These are phyloP conservation scores for Mallotus nudiflorus DNA, from an alignment of 345 rosid species.

Conservation along the genomic window DNA sequence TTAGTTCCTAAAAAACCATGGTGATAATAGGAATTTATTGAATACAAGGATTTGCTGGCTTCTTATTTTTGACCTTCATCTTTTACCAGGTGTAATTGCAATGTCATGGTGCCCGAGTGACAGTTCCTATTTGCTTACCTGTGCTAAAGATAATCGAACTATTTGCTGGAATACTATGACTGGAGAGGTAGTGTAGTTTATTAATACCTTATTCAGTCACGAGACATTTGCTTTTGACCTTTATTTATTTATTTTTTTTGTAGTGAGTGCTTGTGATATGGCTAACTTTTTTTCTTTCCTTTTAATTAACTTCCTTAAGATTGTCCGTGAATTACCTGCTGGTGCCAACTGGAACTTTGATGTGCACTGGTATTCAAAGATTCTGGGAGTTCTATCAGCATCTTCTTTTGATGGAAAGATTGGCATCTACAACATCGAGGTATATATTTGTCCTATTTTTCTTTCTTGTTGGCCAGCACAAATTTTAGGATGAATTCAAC, in stretches of 20 bases:
- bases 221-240: background rate
- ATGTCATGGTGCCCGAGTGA: conserved; percentile 99
- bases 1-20: background rate
- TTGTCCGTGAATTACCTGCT: conserved; percentile 86
- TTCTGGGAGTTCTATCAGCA: conserved; percentile 95
- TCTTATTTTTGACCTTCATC: background rate
- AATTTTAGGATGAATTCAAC: background rate
- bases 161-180: conserved; percentile 96
- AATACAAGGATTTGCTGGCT: background rate
- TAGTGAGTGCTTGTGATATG: background rate
- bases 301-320: conserved; percentile 51
- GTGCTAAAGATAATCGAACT: conserved; percentile 96
- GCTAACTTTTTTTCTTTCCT: background rate
- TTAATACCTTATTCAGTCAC: background rate
- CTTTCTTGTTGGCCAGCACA: background rate
- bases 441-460: conserved; percentile 23
- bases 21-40: background rate
- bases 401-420: conserved; percentile 97
- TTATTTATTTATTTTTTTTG: too few relatives aligned
- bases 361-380: conserved; percentile 94
- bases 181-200: conserved; percentile 64
- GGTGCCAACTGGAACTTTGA: conserved; percentile 99
- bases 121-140: conserved; percentile 90
- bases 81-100: conserved; percentile 84
- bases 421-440: conserved; percentile 96